Evolutionary conservation across 352 stramenopile species (phyloP), one percentile per base, ranked within the genome.

Genomic region (Pythium aristosporum): DNA sequence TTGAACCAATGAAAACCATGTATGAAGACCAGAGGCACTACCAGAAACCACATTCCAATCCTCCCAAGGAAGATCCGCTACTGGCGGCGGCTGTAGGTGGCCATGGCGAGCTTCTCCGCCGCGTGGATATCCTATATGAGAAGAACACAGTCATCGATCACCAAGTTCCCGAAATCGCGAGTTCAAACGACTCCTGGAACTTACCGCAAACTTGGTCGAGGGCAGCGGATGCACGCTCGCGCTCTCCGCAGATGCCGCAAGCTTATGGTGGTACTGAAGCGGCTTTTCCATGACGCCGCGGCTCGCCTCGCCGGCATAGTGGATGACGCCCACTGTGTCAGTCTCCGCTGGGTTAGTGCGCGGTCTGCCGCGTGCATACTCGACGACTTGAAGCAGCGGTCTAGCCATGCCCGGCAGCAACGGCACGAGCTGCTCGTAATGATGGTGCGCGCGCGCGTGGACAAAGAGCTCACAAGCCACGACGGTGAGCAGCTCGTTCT

Each of bases 401-500:
- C 75, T 77, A 12, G 80, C 82, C 39, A 88, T 67, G 2, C 84
- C 84, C 9, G 84, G 84, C 8, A 93, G 59, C 30, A 93, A 56
- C 20, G 84, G 84, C 37, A 91, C 65, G 11, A 93, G 69, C 69
- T 93, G 84, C 65, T 93, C 76, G 23, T 88, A 80, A 65, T 91
- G 82, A 36, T 91, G 80, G 12, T 83, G 77, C 3, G 80, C 73
- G 2, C 80, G 79, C 39, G 73, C 73, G 57, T 91, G 79, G 46
- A 86, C 63, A 49, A 88, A 93, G 43, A 91, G 65, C 82, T 91
- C 79, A n/a, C 82, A 75, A 1, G 85, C 85, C 11, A 91, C 75
- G 42, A 93, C 73, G 1, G 82, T 85, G 46, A 91, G 80, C 37
- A 93, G 71, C 52, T 93, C 82, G 67, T 93, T 91, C 68, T 87